A percentile compares a stretch with the other conserved stretches of the same genome.
These are phyloP conservation scores for Aaosphaeria pasadenensis DNA, from an alignment of 2,329 filamentous ascomycete species.

Conservation along the genomic window DNA sequence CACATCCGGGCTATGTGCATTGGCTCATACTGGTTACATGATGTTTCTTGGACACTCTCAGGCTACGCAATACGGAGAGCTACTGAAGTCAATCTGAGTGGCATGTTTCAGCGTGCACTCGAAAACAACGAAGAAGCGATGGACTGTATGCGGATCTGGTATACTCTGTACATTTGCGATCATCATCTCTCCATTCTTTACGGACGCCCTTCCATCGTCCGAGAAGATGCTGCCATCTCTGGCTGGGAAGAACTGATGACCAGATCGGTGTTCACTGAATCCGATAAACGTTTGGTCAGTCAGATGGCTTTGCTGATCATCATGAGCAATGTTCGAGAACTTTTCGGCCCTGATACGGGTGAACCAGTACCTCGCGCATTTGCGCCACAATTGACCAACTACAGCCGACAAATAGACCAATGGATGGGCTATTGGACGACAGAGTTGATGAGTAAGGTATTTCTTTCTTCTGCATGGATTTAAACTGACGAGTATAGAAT, in stretches of 20 bases:
- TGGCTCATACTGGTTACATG: constrained; percentile 61
- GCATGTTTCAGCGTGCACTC: constrained; percentile 42
- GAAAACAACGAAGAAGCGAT: constrained; percentile 44
- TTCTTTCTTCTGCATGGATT: constrained; percentile 4
- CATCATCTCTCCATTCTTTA: constrained; percentile 64
- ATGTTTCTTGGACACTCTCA: constrained; percentile 61
- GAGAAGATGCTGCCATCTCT: constrained; percentile 56
- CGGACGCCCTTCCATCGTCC: constrained; percentile 56
- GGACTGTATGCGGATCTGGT: constrained; percentile 60
- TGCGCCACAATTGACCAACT: constrained; percentile 48
- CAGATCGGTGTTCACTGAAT: constrained; percentile 49
- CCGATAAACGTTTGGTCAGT: constrained; percentile 56
- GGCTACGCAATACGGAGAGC: constrained; percentile 53
- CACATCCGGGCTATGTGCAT: constrained; percentile 59
- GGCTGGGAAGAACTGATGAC: constrained; percentile 58
- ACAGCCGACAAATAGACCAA: constrained; percentile 44
- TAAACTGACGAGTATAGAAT: constrained; percentile 27
- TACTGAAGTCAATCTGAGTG: constrained; percentile 47
- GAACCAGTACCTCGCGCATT: constrained; percentile 52
- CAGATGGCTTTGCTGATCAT: constrained; percentile 59
- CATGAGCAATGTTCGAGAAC: constrained; percentile 52
- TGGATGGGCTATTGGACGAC: constrained; percentile 52
- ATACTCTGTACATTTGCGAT: constrained; percentile 59
- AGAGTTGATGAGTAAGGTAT: constrained; percentile 39
- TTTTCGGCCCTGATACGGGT: constrained; percentile 56